These are phyloP conservation scores for Fraxinus pennsylvanica DNA, from an alignment of 257 asterid genomes.

Conservation along the genomic window DNA sequence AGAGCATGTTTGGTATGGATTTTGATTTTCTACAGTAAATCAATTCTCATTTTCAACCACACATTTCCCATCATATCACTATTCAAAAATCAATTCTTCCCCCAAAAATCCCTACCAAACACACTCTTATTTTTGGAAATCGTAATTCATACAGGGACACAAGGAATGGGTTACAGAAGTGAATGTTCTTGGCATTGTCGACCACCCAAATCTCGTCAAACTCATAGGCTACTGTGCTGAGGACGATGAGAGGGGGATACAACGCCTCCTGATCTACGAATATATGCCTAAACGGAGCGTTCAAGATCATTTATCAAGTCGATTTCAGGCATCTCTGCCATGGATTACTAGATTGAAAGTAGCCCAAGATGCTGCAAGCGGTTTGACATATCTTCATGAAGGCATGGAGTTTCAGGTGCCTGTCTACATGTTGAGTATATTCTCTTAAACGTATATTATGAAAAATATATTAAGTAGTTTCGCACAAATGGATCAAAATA, in stretches of 20 bases:
- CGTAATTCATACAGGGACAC: conserved; percentile 59
- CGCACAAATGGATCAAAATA: too few species aligned
- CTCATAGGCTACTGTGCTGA: conserved; percentile 85
- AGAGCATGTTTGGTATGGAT: too few species aligned
- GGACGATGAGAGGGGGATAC: conserved; percentile 89
- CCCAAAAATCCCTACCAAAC: too few species aligned
- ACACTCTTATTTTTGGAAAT: not conserved
- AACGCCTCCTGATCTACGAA: conserved; percentile 77
- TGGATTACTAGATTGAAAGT: conserved; percentile 69
- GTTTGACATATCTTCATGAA: conserved; percentile 83
- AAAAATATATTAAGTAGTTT: not conserved
- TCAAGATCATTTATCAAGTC: conserved; percentile 69
- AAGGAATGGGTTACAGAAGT: conserved; percentile 98
- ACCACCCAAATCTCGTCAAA: conserved; percentile 82
- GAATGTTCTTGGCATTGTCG: conserved; percentile 77
- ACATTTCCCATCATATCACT: too few species aligned
- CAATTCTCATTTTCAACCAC: too few species aligned
- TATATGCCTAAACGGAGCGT: conserved; percentile 72
- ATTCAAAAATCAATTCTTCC: too few species aligned
- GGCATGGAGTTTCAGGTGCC: conserved; percentile 92
- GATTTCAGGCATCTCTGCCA: conserved; percentile 67
- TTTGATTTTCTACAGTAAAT: too few species aligned
- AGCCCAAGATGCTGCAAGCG: conserved; percentile 77
- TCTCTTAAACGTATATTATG: not conserved
- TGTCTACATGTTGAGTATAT: not conserved